Evolutionary conservation across 179 eudicot genomes (phyloP), one percentile per base, ranked within the genome.

Genomic region (Amaranthus tricolor): DNA sequence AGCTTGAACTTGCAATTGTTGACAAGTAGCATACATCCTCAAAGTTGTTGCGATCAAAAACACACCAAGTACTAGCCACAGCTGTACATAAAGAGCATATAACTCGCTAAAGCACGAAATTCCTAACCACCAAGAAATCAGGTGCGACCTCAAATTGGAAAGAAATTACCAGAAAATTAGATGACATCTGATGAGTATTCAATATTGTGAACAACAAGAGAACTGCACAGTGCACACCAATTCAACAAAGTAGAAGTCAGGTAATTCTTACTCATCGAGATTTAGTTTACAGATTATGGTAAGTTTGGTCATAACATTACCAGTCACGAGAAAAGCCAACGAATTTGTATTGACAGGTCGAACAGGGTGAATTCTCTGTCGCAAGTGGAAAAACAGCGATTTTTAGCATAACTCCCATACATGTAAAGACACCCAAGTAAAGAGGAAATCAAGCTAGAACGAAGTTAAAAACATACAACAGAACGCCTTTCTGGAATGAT

Each of bases 21-120:
- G 94, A 77, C 90, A 89, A 64, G 90, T 88, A 63, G 96, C 94
- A 66, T 89, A 89, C 89, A 91, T 89, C 71, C 94, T 86, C 13
- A 91, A 76, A 78, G 86, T 82, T 31, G 96, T 86, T 20, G 91
- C 94, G 75, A 89, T 86, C 74, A 91, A 75, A 84, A 91, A 89
- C 48, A 86, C 89, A 54, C 90, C 91, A 79, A 91, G 82, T 61
- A 88, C 96, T 67, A 91, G 77, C 94, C 96, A 91, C 20, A 91
- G 91, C 96, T 91, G 53, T 72, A 74, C 9, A 43, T 44, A 40
- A 49, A 64, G 17, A 7, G 60, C 12, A 47, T 50, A 75, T 31
- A 24, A 31, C 71, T 62, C 61, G 9, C 15, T 12, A 50, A 43
- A 71, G 68, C 13, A 47, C 44, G 66, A 17, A 58, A 15, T 15